phyloP scores from a whole-genome alignment of 2,329 filamentous ascomycete species.

The Cladophialophora bantiana region DNA sequence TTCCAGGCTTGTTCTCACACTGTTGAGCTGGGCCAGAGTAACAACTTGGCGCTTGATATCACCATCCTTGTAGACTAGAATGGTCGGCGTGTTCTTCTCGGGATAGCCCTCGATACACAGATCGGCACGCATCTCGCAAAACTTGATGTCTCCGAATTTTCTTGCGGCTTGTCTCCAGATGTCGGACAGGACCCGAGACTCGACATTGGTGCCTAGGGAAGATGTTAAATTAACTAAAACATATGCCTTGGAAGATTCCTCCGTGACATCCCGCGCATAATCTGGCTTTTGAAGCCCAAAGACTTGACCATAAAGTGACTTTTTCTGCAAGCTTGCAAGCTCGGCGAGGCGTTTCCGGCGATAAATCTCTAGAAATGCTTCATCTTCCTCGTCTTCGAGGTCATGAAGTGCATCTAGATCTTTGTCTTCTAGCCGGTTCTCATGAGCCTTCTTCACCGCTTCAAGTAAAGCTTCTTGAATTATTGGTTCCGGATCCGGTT shows the following conservation, averaged over 20 bases:
- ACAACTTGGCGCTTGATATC: slow-evolving; percentile 92
- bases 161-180: slow-evolving; percentile 83
- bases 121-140: slow-evolving; percentile 91
- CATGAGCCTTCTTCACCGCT: slow-evolving; percentile 81
- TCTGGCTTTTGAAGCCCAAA: slow-evolving; percentile 95
- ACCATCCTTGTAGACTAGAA: slow-evolving; percentile 88
- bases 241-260: slow-evolving; percentile 74
- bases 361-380: slow-evolving; percentile 87
- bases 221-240: slow-evolving; percentile 83
- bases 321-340: slow-evolving; percentile 74
- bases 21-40: slow-evolving; percentile 81
- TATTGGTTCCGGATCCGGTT: slow-evolving; percentile 90
- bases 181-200: slow-evolving; percentile 82
- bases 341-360: slow-evolving; percentile 83
- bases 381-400: slow-evolving; percentile 94
- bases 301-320: slow-evolving; percentile 84
- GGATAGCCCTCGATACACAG: slow-evolving; percentile 97
- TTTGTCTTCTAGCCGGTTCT: slow-evolving; percentile 92
- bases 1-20: slow-evolving; percentile 71
- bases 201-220: slow-evolving; percentile 77
- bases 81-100: slow-evolving; percentile 91
- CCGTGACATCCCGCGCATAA: slow-evolving; percentile 88
- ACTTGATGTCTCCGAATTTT: slow-evolving; percentile 94
- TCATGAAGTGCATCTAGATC: slow-evolving; percentile 92
- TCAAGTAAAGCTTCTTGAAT: slow-evolving; percentile 93